These are phyloP conservation scores for Schizopora paradoxa DNA, from an alignment of 1,284 basidiomycete species.

Conservation along the genomic window DNA sequence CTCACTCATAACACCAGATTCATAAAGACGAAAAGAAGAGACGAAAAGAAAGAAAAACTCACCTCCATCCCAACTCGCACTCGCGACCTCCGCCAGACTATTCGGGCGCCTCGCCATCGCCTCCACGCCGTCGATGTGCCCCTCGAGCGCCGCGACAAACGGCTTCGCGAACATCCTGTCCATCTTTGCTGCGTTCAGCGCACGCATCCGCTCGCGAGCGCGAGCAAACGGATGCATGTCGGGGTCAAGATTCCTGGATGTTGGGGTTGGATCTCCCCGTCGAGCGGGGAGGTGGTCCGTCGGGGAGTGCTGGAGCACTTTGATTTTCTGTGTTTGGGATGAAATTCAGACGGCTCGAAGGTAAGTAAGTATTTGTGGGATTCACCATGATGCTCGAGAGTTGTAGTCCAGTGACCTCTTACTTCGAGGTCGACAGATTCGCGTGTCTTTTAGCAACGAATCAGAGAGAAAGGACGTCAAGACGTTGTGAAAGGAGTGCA, in stretches of 20 bases:
- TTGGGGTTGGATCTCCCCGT: constrained; percentile 80
- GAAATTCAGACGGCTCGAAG: too few relatives aligned
- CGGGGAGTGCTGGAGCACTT: constrained; percentile 81
- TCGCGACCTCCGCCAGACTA: constrained; percentile 79
- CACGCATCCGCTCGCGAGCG: constrained; percentile 89
- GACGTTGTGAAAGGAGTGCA: too few relatives aligned
- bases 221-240: constrained; percentile 92
- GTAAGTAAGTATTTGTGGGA: too few relatives aligned
- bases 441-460: too few relatives aligned
- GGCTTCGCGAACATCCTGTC: constrained; percentile 97
- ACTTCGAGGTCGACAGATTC: too few relatives aligned
- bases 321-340: constrained; percentile 81
- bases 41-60: constrained; percentile 30
- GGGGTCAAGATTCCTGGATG: constrained; percentile 90
- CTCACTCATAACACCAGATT: background rate
- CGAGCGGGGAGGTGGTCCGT: constrained; percentile 66
- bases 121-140: constrained; percentile 96
- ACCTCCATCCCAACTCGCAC: constrained; percentile 95
- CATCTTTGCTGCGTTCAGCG: constrained; percentile 94
- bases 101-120: constrained; percentile 76
- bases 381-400: too few relatives aligned
- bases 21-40: background rate
- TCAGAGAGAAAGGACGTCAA: too few relatives aligned
- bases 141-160: constrained; percentile 86
- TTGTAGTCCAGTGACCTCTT: too few relatives aligned